phyloP scores from a whole-genome alignment of 306 rosid species.

The Pyrus betulifolia region DNA sequence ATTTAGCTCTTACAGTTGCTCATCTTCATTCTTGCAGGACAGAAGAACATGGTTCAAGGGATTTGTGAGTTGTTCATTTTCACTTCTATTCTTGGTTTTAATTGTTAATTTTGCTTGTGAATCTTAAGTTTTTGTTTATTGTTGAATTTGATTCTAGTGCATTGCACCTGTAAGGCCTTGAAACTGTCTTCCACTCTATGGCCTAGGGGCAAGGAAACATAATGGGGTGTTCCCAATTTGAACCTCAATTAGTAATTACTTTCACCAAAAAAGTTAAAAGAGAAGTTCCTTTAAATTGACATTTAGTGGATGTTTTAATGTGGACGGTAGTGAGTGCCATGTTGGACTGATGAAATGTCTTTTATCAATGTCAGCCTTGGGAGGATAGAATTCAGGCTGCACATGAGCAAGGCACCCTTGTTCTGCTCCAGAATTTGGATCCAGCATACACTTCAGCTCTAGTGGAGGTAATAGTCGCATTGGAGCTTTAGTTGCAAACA shows the following conservation, averaged over 20 bases:
- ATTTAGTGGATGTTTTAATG: background rate
- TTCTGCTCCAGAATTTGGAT: slow-evolving; percentile 77
- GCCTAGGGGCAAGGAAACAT: background rate
- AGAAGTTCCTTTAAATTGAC: background rate
- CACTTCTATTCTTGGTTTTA: background rate
- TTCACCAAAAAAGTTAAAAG: background rate
- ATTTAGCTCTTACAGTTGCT: slow-evolving; percentile 32
- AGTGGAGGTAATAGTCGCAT: slow-evolving; percentile 59
- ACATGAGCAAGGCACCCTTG: slow-evolving; percentile 55
- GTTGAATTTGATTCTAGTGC: background rate
- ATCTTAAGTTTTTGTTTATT: background rate
- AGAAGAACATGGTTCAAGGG: slow-evolving; percentile 69
- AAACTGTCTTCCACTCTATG: background rate
- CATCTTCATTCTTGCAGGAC: slow-evolving; percentile 57
- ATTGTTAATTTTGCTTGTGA: background rate
- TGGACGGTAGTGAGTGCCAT: background rate
- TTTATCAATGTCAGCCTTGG: slow-evolving; percentile 61
- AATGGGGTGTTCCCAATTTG: background rate
- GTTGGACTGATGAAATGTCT: slow-evolving; percentile 10
- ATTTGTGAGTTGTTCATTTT: slow-evolving; percentile 55
- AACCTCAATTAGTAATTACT: background rate
- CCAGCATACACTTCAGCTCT: slow-evolving; percentile 62
- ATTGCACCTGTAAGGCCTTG: background rate
- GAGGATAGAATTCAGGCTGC: slow-evolving; percentile 62
- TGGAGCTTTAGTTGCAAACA: background rate